Percentiles rank a stretch among this genome's conserved stretches.
These are phyloP conservation scores for Mycena latifolia DNA, from an alignment of 768 basidiomycete species.

Conservation along the genomic window DNA sequence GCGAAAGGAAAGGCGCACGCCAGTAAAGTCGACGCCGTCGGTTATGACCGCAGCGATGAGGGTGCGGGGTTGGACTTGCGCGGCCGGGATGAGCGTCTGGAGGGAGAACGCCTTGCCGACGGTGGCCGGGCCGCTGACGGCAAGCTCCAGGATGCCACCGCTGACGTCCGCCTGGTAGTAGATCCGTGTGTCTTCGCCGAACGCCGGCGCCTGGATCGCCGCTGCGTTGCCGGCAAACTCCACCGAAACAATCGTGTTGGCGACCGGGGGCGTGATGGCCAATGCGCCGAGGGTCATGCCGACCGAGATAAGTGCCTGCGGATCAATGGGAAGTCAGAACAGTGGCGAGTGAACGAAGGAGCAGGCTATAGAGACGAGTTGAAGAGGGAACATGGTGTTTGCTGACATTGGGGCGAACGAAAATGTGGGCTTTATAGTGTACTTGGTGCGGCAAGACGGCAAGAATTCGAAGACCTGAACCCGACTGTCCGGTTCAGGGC, in stretches of 20 bases:
- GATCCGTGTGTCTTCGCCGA: conserved; percentile 20
- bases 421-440: conserved; percentile 19
- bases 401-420: conserved; percentile 17
- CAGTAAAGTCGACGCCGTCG: conserved; percentile 11
- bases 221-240: conserved; percentile 18
- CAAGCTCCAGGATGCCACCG: conserved; percentile 18
- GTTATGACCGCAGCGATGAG: conserved; percentile 20
- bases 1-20: conserved; percentile 11
- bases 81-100: conserved; percentile 21
- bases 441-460: conserved; percentile 14
- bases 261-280: conserved; percentile 15
- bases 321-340: conserved; percentile 19
- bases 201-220: conserved; percentile 19
- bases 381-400: conserved; percentile 18
- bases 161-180: conserved; percentile 17
- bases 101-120: conserved; percentile 10
- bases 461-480: conserved; percentile 19
- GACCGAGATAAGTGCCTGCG: conserved; percentile 16
- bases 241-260: conserved; percentile 20
- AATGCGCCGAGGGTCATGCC: conserved; percentile 16
- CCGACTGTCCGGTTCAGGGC: conserved; percentile 7
- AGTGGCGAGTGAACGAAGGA: conserved; percentile 21
- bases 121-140: conserved; percentile 16
- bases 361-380: conserved; percentile 17
- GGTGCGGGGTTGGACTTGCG: conserved; percentile 18